These are phyloP conservation scores for Tetrahymena thermophila DNA, from an alignment of 73 alveolate species.

Conservation along the genomic window DNA sequence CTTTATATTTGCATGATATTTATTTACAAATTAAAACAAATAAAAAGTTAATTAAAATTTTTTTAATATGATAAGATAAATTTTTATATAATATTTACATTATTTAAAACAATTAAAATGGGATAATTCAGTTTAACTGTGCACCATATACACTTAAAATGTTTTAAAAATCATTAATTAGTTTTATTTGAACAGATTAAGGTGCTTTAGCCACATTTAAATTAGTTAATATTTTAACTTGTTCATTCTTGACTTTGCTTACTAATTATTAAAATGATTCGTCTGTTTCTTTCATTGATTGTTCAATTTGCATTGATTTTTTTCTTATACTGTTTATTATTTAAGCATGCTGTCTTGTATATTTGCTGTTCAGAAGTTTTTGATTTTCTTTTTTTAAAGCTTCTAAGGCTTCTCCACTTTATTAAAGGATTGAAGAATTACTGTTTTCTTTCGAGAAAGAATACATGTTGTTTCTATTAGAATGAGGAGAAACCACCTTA, in stretches of 20 bases:
- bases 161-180: neutral
- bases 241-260: neutral
- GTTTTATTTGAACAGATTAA: neutral
- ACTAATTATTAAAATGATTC: neutral
- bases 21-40: too few relatives aligned
- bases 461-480: neutral
- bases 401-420: neutral
- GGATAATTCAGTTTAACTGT: neutral
- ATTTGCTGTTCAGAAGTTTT: neutral
- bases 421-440: neutral
- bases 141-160: neutral
- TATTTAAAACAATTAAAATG: too few relatives aligned
- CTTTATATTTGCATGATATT: too few relatives aligned
- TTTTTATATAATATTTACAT: too few relatives aligned
- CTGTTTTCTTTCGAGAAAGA: neutral
- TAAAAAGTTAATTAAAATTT: too few relatives aligned
- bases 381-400: neutral
- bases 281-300: neutral
- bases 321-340: neutral
- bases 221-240: neutral
- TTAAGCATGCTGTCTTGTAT: neutral
- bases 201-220: neutral
- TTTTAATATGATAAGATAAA: too few relatives aligned
- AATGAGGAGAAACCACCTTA: neutral
- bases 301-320: neutral